Conservation (phyloP, 2,329 filamentous ascomycete species). For the Neofusicoccum ribis region DNA sequence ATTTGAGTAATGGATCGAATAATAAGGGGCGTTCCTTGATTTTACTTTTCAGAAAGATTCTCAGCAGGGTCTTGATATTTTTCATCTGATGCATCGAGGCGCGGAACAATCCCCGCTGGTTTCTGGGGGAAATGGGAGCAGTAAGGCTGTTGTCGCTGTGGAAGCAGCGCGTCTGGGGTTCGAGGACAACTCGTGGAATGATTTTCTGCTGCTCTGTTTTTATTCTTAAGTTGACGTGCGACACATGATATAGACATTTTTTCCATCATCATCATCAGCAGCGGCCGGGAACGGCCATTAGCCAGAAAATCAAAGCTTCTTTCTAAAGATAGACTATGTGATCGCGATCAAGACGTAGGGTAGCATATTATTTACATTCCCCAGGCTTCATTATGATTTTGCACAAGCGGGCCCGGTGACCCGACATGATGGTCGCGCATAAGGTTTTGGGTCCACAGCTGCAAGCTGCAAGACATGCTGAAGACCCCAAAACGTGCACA, state of each 20-base stretch:
- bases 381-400: not conserved
- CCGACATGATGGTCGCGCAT: not conserved
- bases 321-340: not conserved
- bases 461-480: not conserved
- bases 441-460: not conserved
- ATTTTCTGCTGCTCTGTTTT: not conserved
- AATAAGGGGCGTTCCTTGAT: not conserved
- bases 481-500: not conserved
- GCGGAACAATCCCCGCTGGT: not conserved
- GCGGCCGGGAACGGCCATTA: not conserved
- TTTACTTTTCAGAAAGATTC: not conserved
- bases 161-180: not conserved
- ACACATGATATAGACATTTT: not conserved
- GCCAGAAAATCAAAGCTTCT: not conserved
- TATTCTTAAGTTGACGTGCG: not conserved
- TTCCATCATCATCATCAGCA: not conserved
- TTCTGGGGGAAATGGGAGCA: not conserved
- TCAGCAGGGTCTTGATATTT: not conserved
- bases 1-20: constrained; percentile 8
- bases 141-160: not conserved
- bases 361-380: no score
- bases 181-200: not conserved
- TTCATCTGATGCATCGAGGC: not conserved
- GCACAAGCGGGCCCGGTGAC: not conserved
- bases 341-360: no score